These are phyloP conservation scores for Spergularia azorica DNA, from an alignment of 179 eudicot genomes.

Conservation along the genomic window DNA sequence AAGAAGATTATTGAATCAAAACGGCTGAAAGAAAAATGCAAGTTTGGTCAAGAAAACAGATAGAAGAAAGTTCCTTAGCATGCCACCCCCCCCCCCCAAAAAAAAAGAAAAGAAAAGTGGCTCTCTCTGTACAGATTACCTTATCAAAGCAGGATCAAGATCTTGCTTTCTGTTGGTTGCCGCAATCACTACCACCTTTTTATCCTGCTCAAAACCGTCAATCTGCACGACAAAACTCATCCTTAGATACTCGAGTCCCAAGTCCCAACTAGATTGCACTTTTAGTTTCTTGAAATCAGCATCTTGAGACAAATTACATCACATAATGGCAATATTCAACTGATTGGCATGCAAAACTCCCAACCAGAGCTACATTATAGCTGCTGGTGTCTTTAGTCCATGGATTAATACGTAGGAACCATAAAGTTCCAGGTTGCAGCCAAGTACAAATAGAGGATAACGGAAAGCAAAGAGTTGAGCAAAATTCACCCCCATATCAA, in stretches of 20 bases:
- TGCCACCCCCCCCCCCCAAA: background rate
- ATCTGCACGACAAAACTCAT: conserved; percentile 51
- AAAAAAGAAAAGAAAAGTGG: background rate
- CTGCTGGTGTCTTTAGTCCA: background rate
- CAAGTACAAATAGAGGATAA: background rate
- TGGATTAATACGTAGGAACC: background rate
- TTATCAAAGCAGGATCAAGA: conserved; percentile 94
- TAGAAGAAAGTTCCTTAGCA: no score
- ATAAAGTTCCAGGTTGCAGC: background rate
- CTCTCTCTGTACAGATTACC: conserved; percentile 38
- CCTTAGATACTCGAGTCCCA: conserved; percentile 8
- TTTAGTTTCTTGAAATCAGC: background rate
- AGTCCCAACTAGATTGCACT: background rate
- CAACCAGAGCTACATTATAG: background rate
- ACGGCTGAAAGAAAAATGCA: conserved; percentile 51
- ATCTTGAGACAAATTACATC: background rate
- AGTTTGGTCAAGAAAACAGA: background rate
- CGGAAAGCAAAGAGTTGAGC: background rate
- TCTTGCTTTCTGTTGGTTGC: conserved; percentile 98
- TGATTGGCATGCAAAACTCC: no score
- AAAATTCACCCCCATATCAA: no score
- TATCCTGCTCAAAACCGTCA: conserved; percentile 98
- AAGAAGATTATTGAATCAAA: conserved; percentile 86
- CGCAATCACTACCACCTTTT: conserved; percentile 91
- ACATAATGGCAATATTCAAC: background rate